Base-by-base conservation (phyloP, 768 basidiomycete species). In the Mycena maculata region DNA sequence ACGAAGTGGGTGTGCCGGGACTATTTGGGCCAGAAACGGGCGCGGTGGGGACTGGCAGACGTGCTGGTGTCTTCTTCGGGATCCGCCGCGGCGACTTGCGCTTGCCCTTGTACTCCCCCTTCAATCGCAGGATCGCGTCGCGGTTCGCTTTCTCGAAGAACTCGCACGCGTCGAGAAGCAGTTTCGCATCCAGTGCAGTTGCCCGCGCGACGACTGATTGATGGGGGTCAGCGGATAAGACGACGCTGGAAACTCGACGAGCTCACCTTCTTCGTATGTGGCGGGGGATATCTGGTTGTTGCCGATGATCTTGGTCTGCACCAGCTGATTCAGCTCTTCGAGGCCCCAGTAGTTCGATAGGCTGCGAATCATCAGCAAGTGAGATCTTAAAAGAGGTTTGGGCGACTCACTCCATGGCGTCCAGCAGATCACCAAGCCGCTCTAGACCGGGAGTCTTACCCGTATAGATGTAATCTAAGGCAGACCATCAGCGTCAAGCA, bases 271-370 rank as follows among this genome's bases (percentile, higher is more conserved):
- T 55, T 69, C 67, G 55, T 69, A 69, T 31, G 71, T 72, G 8
- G 68, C 63, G 22, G 71, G 71, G 3, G 68, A 69, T 41, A 72
- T 69, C 28, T 69, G 68, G 31, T 65, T 66, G 25, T 66, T 69
- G 15, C 60, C 65, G 25, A 72, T 72, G 64, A 72, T 72, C 61
- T 69, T 65, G 28, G 68, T 56, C 50, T 72, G 71, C 20, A 63
- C 62, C 27, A 69, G 56, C 47, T 66, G 56, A 42, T 72, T 69
- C 16, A 72, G 45, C 62, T 72, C 71, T n/a, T 16, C 41, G 48
- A 72, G 58, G 22, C 48, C 65, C 71, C 71, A 72, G 27, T 72
- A 72, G 47, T 65, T 63, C 25, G 71, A 63, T 20, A 72, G 53
- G 48, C 68, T 70, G 42, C 2, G 36, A 6, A 52, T 38, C 1